Conservation (phyloP, 2,329 filamentous ascomycete genomes). For the Talaromyces sp. region DNA sequence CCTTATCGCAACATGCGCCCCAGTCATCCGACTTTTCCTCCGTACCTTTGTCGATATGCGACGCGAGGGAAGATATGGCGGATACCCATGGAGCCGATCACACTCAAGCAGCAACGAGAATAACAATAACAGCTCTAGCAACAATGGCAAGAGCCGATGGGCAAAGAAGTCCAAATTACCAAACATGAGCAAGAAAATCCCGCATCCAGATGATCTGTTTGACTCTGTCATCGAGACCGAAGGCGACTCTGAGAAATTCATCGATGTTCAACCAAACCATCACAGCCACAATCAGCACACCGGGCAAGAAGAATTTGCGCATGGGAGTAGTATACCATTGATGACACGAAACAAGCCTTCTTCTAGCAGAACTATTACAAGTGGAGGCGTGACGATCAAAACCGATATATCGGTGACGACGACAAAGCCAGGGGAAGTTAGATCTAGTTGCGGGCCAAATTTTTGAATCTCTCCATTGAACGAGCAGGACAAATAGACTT, state of each 20-base stretch:
- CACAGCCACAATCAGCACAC: background rate
- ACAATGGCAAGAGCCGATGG: background rate
- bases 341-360: background rate
- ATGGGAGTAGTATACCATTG: background rate
- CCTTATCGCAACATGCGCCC: slow-evolving; percentile 29
- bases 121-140: slow-evolving; percentile 4
- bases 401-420: no score
- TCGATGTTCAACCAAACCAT: background rate
- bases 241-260: background rate
- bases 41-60: slow-evolving; percentile 22
- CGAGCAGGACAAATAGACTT: no score
- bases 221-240: background rate
- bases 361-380: background rate
- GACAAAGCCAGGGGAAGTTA: no score
- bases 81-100: slow-evolving; percentile 18
- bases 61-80: slow-evolving; percentile 13
- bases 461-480: no score
- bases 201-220: background rate
- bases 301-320: background rate
- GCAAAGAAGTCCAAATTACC: background rate
- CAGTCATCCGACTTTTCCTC: slow-evolving; percentile 28
- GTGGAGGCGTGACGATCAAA: slow-evolving; percentile 19
- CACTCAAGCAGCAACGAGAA: slow-evolving; percentile 14
- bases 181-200: background rate
- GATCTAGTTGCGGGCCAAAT: no score